Evolutionary conservation across 2,329 filamentous ascomycete genomes (phyloP), one percentile per base, ranked within the genome.

Genomic region (Exophiala sp.): DNA sequence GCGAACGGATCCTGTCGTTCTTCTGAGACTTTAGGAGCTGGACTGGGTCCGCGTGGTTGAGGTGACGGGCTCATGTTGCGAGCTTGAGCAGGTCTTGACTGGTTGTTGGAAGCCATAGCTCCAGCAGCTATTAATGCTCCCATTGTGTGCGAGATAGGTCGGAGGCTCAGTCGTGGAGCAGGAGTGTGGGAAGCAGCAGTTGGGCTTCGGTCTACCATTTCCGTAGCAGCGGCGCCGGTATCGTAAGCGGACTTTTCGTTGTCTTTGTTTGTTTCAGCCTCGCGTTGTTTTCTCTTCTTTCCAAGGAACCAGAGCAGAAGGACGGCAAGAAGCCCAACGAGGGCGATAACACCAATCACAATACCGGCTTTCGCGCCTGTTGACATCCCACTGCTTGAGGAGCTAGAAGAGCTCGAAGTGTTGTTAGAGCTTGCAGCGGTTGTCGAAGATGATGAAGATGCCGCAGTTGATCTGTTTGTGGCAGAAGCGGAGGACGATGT

Each of bases 111-210:
- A 29, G 24, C 24, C 24, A 29, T 29, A 29, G 24, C 5, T 29
- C 24, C 24, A 29, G 24, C 24, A 29, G 24, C 24, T 3, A 29
- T 2, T 8, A 29, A 79, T 65, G 82, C 84, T 4, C 89, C 88
- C 36, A 89, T 78, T 72, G 96, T 91, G 65, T 94, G 85, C 38
- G 89, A 92, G 45, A 94, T 82, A 2, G 91, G 91, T 46, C 90
- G 86, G 50, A 96, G 78, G 66, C 89, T 95, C 57, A 96, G 79
- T 58, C 86, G 86, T n/a, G 91, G 90, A 41, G 91, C 85, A 33
- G 75, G 80, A 29, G 78, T 56, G 56, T 68, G 63, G 57, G 68
- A 65, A 24, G 71, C 73, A 21, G 71, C 73, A 21, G 75, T 69
- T 38, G 69, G 65, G 20, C 54, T 52, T 43, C 53, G 50, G 62